Base-by-base conservation (phyloP, 192 early-diverging fungal genomes). In the Phlyctochytrium planicorne region DNA sequence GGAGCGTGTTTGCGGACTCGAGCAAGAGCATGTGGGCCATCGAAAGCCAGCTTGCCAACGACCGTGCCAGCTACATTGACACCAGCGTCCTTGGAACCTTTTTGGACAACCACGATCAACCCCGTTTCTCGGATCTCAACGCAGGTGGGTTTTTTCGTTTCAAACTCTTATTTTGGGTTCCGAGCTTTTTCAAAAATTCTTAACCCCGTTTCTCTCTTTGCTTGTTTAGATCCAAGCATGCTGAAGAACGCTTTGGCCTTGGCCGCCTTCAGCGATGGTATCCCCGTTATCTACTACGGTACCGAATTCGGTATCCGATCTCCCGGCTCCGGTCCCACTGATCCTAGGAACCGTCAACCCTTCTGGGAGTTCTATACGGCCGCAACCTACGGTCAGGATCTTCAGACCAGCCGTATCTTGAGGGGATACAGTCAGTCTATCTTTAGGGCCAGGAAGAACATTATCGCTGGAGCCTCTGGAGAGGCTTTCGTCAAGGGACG, bases 61-160 rank as follows among this genome's bases (percentile, higher is more conserved):
- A 53, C 14, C 62, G 62, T 40, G 0, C 53, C 33, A 40, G 62
- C 17, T 40, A 63, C n/a, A 32, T 23, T 23, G 31, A 69, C 30
- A 62, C 78, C 78, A 34, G 83, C 60, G 32, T 79, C 68, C 25
- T 86, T 68, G 17, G 30, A 14, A 33, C 73, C 70, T 27, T 68
- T 74, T 6, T 37, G 23, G 34, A 75, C 34, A 65, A 82, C 60
- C 52, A 62, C 50, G 34, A 72, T 52, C n/a, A n/a, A 1, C 20
- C 70, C 20, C 25, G 70, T n/a, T 72, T 72, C 55, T 32, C 72
- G 30, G 20, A 25, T n/a, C n/a, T n/a, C n/a, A n/a, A n/a, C n/a
- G n/a, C n/a, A n/a, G n/a, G n/a, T n/a, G n/a, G n/a, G n/a, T n/a
- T n/a, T n/a, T n/a, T n/a, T n/a, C n/a, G n/a, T n/a, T n/a, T n/a